Evolutionary conservation across 805 yeast species (phyloP).

Genomic region (Zygoascus biomembranicola): DNA sequence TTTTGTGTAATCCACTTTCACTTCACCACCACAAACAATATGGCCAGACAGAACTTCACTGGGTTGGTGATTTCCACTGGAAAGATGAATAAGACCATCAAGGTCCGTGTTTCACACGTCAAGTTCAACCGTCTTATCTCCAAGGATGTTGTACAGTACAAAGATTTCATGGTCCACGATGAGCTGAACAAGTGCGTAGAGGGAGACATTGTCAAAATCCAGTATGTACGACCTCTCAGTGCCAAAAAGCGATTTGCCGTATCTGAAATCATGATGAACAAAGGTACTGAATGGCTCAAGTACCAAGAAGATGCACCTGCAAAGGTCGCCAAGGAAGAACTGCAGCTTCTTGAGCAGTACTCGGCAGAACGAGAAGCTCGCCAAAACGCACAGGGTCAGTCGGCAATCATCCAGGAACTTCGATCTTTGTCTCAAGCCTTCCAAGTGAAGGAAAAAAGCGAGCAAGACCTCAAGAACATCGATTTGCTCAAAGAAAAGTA

Average conservation of each 20-base stretch:
- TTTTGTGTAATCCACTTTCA: not conserved
- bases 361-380: constrained; percentile 39
- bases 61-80: constrained; percentile 96
- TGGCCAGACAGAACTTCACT: constrained; percentile 85
- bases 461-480: constrained; percentile 33
- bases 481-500: constrained; percentile 37
- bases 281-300: constrained; percentile 85
- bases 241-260: constrained; percentile 79
- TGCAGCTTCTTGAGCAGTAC: constrained; percentile 45
- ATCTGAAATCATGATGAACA: constrained; percentile 80
- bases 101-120: constrained; percentile 77
- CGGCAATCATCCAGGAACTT: constrained; percentile 18
- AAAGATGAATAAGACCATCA: constrained; percentile 90
- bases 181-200: constrained; percentile 86
- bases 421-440: constrained; percentile 8
- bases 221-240: constrained; percentile 71
- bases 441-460: constrained; percentile 4
- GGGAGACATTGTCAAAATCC: constrained; percentile 93
- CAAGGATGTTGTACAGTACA: constrained; percentile 61
- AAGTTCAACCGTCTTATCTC: constrained; percentile 49
- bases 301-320: constrained; percentile 67
- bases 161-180: constrained; percentile 87
- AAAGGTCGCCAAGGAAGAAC: constrained; percentile 61
- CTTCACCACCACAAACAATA: constrained; percentile 22
- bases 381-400: constrained; percentile 14